phyloP scores from a whole-genome alignment of 768 basidiomycete species.

The Leccinum broughii region DNA sequence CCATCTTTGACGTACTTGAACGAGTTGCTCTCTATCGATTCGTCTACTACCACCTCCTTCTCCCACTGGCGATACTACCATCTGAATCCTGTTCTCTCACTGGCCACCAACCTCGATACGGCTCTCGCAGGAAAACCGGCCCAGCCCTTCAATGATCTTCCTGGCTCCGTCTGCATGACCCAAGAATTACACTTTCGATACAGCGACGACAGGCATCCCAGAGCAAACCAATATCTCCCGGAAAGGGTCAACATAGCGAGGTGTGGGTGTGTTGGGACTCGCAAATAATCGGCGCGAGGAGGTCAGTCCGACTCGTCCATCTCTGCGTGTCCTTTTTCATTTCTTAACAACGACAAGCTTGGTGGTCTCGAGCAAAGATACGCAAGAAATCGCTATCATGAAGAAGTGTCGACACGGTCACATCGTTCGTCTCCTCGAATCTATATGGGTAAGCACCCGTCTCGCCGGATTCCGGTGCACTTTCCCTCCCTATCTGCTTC shows the following conservation, averaged over 20 bases:
- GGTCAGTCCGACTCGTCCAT: slow-evolving; percentile 33
- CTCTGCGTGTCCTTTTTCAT: slow-evolving; percentile 7
- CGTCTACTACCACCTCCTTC: too few relatives aligned
- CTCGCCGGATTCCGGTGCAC: slow-evolving; percentile 14
- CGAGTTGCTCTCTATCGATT: too few relatives aligned
- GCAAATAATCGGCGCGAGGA: slow-evolving; percentile 48
- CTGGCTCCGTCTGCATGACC: slow-evolving; percentile 52
- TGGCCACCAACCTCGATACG: slow-evolving; percentile 9
- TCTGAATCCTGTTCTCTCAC: too few relatives aligned
- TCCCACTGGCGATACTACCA: too few relatives aligned
- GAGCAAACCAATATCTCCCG: slow-evolving; percentile 87
- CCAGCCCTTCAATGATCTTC: slow-evolving; percentile 37
- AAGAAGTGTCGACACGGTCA: slow-evolving; percentile 92
- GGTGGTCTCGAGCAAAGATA: slow-evolving; percentile 77
- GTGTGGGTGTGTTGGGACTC: slow-evolving; percentile 73
- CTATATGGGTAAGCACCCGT: slow-evolving; percentile 82
- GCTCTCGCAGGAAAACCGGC: slow-evolving; percentile 38
- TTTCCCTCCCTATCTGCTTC: slow-evolving; percentile 23
- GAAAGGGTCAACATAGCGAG: slow-evolving; percentile 87
- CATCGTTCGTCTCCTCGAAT: slow-evolving; percentile 87
- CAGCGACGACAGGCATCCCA: slow-evolving; percentile 42
- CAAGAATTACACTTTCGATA: slow-evolving; percentile 41
- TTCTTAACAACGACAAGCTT: slow-evolving; percentile 48
- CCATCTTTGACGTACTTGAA: too few relatives aligned
- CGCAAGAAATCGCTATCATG: slow-evolving; percentile 96